Percentiles rank a stretch among this genome's conserved stretches.
Evolutionary conservation across 2,329 filamentous ascomycete genomes (phyloP).

Genomic region (Penicillium nordicum): DNA sequence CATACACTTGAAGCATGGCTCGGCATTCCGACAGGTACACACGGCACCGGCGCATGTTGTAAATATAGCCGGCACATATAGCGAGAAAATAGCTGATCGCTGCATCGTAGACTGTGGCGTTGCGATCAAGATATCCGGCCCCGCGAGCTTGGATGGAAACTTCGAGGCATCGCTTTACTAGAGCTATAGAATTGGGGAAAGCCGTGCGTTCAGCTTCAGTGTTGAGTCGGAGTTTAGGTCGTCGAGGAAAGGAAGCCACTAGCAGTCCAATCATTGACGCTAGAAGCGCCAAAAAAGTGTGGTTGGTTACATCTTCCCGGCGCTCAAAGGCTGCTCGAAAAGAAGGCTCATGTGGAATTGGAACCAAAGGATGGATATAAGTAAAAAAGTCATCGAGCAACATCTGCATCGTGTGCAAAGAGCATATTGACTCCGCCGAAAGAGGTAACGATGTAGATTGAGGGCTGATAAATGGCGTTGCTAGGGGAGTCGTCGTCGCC

Average conservation of each 20-base stretch:
- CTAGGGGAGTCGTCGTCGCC: slow-evolving; percentile 32
- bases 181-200: slow-evolving; percentile 43
- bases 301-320: slow-evolving; percentile 42
- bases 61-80: slow-evolving; percentile 41
- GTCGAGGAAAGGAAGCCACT: slow-evolving; percentile 45
- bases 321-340: slow-evolving; percentile 44
- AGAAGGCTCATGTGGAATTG: slow-evolving; percentile 46
- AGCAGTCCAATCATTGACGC: slow-evolving; percentile 46
- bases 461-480: slow-evolving; percentile 17
- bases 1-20: slow-evolving; percentile 42
- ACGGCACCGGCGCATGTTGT: slow-evolving; percentile 39
- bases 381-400: slow-evolving; percentile 48
- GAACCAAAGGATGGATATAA: slow-evolving; percentile 48
- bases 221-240: slow-evolving; percentile 41
- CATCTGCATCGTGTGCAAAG: slow-evolving; percentile 38
- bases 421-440: slow-evolving; percentile 50
- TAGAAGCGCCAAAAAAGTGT: slow-evolving; percentile 44
- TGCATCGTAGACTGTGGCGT: slow-evolving; percentile 44
- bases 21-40: slow-evolving; percentile 45
- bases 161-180: slow-evolving; percentile 44
- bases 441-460: slow-evolving; percentile 42
- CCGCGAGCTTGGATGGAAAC: slow-evolving; percentile 45
- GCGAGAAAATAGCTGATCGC: slow-evolving; percentile 45
- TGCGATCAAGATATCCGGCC: slow-evolving; percentile 43
- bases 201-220: slow-evolving; percentile 36